phyloP scores from a whole-genome alignment of 2,329 filamentous ascomycete species.

The Diplodia mutila region DNA sequence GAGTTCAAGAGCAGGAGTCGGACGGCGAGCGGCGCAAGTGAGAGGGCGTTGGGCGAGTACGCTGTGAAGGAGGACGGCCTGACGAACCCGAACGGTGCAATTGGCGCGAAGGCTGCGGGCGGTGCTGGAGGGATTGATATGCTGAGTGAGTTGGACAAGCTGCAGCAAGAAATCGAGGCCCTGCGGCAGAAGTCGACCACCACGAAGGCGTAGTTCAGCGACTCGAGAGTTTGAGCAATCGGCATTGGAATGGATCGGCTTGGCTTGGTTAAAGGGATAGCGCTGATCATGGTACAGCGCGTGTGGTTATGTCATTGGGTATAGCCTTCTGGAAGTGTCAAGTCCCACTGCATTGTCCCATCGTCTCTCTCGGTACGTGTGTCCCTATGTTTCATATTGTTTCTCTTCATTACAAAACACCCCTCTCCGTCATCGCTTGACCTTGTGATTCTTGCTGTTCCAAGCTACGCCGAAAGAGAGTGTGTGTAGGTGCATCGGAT shows the following conservation, averaged over 20 bases:
- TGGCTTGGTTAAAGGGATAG: neutral
- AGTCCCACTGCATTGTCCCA: neutral
- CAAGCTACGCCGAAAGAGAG: neutral
- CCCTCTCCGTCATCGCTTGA: neutral
- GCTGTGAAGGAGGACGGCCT: neutral
- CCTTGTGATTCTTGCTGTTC: neutral
- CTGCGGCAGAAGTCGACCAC: constrained; percentile 31
- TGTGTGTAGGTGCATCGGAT: neutral
- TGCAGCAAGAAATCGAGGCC: constrained; percentile 46
- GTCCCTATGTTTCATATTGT: neutral
- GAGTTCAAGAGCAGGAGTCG: constrained; percentile 9
- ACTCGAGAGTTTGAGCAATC: neutral
- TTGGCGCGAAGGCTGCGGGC: neutral
- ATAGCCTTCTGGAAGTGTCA: neutral
- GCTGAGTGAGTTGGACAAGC: constrained; percentile 45
- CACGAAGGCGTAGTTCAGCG: constrained; percentile 1
- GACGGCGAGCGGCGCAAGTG: constrained; percentile 16
- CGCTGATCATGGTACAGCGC: neutral
- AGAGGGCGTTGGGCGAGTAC: neutral
- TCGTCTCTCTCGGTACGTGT: constrained; percentile 6
- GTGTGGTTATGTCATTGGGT: neutral
- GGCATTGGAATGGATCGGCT: neutral
- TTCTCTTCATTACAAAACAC: neutral
- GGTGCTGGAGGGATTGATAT: constrained; percentile 32
- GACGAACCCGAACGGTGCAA: neutral